Evolutionary conservation across 768 basidiomycete species (phyloP), one percentile per base, ranked within the genome.

Genomic region (Boletus pseudopeckii): DNA sequence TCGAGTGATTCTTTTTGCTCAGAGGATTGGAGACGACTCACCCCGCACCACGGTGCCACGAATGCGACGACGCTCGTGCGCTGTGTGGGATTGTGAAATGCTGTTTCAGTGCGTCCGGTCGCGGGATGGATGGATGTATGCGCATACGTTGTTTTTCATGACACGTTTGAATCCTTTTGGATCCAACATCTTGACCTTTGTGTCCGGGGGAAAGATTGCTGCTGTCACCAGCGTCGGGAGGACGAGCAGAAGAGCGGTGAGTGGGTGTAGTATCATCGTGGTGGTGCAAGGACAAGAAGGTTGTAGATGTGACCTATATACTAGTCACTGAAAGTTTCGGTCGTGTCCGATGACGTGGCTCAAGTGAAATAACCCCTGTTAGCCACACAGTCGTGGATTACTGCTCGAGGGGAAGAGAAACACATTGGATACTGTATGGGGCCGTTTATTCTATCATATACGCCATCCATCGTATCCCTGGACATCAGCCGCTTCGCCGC

Each of bases 21-120:
- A 22, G 46, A 36, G 34, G 11, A 9, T 15, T 11, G 32, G 32
- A 5, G 15, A 24, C 33, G 36, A 59, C 87, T 67, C 69, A 90
- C 88, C 59, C 88, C 90, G 64, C 90, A 93, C 94, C 93, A 96
- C 4, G 92, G 90, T n/a, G 94, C 94, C 13, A 94, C 88, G 65
- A 95, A 97, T 2, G 92, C 94, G 17, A 96, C 86, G 64, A 94
- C 70, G 56, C 78, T 82, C 32, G 90, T 88, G 72, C 80, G 75
- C 90, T 92, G 60, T 10, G 44, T 36, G 11, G 13, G 7, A 18
- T 24, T 50, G 30, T 28, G 30, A 37, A 30, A n/a, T 28, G 39
- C 11, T 5, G 32, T 18, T 36, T 55, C 17, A 36, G 52, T 41
- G 17, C 17, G 50, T 47, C 18, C 22, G 28, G 20, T n/a, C 17